Evolutionary conservation across 1,284 basidiomycete species (phyloP), one percentile per base, ranked within the genome.

Genomic region (Inonotus hispidus): DNA sequence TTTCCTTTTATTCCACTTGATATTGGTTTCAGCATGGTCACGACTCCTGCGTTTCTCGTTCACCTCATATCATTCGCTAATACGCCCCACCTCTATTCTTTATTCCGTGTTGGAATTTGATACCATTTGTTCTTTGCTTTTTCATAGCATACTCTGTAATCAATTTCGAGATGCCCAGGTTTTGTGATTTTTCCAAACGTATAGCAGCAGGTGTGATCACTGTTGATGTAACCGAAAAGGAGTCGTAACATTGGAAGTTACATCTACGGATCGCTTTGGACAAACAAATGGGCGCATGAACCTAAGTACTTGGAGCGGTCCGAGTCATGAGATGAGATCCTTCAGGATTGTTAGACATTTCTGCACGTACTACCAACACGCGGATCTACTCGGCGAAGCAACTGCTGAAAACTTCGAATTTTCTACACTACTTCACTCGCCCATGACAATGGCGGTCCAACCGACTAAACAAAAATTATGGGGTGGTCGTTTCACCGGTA

Each of bases 401-500:
- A n/a, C n/a, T n/a, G n/a, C n/a, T n/a, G n/a, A n/a, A n/a, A n/a
- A n/a, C n/a, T n/a, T n/a, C n/a, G n/a, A n/a, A n/a, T n/a, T n/a
- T n/a, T 37, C 21, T 10, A n/a, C 5, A 25, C 37, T 3, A 16
- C 7, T 11, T 43, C 38, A 27, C 21, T 32, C 41, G 23, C 19
- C 47, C n/a, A n/a, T n/a, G n/a, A 59, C 54, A 29, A 84, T 86
- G 85, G 46, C 80, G 32, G 79, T 80, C 35, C 74, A 80, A 69
- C 83, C 85, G 10, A 84, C 87, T 19, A 91, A 90, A 68, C 87
- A 91, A 72, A 92, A 92, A 70, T 73, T 92, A 74, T 92, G 90
- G 90, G 90, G 90, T n/a, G 93, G 93, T 8, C 79, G 93, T 27
- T 95, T 95, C 71, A 94, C 92, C 14, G 93, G 93, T 52, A 84